phyloP scores from a whole-genome alignment of 2,329 filamentous ascomycete genomes.

The Pestalotiopsis sp. region DNA sequence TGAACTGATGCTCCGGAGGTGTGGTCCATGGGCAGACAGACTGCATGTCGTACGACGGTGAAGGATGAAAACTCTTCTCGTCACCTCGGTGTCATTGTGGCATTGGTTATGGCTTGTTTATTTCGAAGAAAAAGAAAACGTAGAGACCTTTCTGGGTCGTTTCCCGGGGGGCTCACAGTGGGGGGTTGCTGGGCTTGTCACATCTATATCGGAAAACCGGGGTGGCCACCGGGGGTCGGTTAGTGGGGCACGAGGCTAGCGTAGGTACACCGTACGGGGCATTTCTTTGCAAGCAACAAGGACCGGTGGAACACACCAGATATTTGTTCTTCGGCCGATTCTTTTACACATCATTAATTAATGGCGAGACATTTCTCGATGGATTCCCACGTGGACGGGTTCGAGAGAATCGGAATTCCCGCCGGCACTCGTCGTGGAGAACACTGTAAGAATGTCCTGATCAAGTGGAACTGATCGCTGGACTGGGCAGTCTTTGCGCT shows the following conservation, averaged over 20 bases:
- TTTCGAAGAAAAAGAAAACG: background rate
- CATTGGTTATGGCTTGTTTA: background rate
- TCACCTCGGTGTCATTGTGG: background rate
- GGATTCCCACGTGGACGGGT: background rate
- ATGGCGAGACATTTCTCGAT: background rate
- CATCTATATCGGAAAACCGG: constrained; percentile 7
- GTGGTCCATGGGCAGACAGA: background rate
- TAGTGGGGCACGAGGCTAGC: background rate
- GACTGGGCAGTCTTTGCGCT: background rate
- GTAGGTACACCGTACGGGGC: background rate
- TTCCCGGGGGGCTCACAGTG: background rate
- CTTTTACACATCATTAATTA: background rate
- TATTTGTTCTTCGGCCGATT: background rate
- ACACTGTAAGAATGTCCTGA: background rate
- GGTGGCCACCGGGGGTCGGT: background rate
- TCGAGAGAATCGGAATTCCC: background rate
- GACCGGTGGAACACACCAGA: background rate
- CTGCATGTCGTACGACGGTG: background rate
- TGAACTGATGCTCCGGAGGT: background rate
- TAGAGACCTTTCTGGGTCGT: background rate
- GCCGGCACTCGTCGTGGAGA: background rate
- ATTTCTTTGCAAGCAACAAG: background rate
- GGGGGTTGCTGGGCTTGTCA: background rate
- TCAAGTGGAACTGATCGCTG: background rate
- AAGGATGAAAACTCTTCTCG: too few relatives aligned